These are phyloP conservation scores for Niebla homalea DNA, from an alignment of 495 filamentous ascomycete species.

Conservation along the genomic window DNA sequence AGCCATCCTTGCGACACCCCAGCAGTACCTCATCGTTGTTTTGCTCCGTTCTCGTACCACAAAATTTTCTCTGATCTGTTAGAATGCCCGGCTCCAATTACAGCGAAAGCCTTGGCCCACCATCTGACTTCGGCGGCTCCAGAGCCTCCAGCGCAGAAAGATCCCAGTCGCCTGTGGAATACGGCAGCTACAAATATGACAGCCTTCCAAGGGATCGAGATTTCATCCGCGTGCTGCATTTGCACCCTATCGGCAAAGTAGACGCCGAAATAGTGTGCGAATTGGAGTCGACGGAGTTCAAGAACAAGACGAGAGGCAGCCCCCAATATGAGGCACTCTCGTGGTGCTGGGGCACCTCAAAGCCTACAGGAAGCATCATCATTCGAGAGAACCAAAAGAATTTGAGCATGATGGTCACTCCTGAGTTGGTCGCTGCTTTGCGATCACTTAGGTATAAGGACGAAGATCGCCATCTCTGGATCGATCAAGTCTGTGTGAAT, in stretches of 20 bases:
- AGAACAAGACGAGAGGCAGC: neutral
- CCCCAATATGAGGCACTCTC: constrained; percentile 4
- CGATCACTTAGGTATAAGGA: neutral
- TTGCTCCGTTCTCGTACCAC: too few species aligned
- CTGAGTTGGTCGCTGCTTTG: constrained; percentile 2
- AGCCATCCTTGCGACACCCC: too few species aligned
- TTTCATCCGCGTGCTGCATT: neutral
- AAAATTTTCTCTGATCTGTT: too few species aligned
- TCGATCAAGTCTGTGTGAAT: constrained; percentile 4
- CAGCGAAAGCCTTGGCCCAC: too few species aligned
- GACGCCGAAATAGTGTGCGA: neutral
- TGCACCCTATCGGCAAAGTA: neutral
- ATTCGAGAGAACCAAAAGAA: neutral
- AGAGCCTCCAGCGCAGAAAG: too few species aligned
- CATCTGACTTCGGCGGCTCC: too few species aligned
- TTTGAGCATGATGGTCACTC: neutral
- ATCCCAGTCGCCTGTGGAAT: neutral
- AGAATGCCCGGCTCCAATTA: too few species aligned
- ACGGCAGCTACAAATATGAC: neutral
- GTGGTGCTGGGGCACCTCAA: neutral
- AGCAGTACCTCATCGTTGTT: too few species aligned
- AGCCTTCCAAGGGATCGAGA: neutral
- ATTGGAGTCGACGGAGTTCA: neutral
- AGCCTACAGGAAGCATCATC: constrained; percentile 1
- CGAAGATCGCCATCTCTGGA: neutral